These are phyloP conservation scores for Acer saccharum DNA, from an alignment of 345 rosid genomes.

Conservation along the genomic window DNA sequence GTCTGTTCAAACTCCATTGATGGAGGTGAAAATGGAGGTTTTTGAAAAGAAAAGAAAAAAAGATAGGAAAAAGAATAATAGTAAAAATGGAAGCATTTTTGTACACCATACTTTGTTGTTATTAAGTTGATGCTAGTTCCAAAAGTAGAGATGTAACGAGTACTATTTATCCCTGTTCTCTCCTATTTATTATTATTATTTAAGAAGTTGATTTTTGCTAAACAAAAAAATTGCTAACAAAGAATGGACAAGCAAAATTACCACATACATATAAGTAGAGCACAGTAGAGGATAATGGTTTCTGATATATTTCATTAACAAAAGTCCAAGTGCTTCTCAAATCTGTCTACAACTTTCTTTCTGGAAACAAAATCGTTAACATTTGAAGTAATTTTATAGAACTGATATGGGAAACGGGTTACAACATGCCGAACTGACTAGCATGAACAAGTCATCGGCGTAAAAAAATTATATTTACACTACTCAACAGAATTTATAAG, in stretches of 20 bases:
- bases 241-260: neutral
- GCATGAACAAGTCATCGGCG: neutral
- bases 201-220: no score
- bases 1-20: no score
- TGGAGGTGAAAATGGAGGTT: no score
- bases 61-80: no score
- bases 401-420: neutral
- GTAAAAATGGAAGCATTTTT: no score
- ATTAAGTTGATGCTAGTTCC: no score
- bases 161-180: no score
- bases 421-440: neutral
- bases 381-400: neutral
- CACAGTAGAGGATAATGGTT: neutral
- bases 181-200: no score
- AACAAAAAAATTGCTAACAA: no score
- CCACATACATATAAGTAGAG: neutral
- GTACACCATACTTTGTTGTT: no score
- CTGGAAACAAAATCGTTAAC: neutral
- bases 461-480: conserved; percentile 28
- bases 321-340: neutral
- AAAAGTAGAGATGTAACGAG: no score
- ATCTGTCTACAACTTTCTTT: neutral
- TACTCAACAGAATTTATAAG: conserved; percentile 1
- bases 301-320: neutral
- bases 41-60: no score